These are phyloP conservation scores for Aciculoconidium aculeatum DNA, from an alignment of 805 yeast species.

Conservation along the genomic window DNA sequence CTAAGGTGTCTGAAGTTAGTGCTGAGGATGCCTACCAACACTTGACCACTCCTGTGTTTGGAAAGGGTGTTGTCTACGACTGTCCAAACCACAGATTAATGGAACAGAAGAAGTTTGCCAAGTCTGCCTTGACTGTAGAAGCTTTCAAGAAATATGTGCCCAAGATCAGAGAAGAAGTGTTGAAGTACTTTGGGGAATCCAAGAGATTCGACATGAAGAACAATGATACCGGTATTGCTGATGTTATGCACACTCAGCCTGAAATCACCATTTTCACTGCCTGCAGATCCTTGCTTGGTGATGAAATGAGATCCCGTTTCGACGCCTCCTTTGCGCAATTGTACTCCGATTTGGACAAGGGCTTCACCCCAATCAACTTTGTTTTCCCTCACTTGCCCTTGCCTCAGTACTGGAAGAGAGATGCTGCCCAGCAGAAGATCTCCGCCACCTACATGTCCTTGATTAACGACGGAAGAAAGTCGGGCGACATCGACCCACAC, in stretches of 20 bases:
- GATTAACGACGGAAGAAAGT: conserved; percentile 65
- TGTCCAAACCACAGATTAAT: conserved; percentile 89
- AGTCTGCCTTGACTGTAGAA: conserved; percentile 79
- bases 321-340: conserved; percentile 78
- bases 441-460: conserved; percentile 75
- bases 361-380: conserved; percentile 93
- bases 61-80: conserved; percentile 95
- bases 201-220: conserved; percentile 39
- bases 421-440: conserved; percentile 78
- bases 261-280: conserved; percentile 97
- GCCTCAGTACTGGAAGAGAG: conserved; percentile 79
- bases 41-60: conserved; percentile 98
- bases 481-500: conserved; percentile 67
- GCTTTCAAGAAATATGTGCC: conserved; percentile 86
- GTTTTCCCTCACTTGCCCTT: conserved; percentile 92
- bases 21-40: conserved; percentile 97
- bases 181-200: conserved; percentile 55
- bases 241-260: conserved; percentile 82
- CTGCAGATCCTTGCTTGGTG: conserved; percentile 83
- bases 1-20: conserved; percentile 80
- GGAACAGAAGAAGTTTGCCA: conserved; percentile 98
- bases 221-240: conserved; percentile 41
- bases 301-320: conserved; percentile 80
- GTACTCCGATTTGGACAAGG: conserved; percentile 90
- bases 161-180: conserved; percentile 71